phyloP scores from a whole-genome alignment of 2,329 filamentous ascomycete species.

The Ceratocystis destructans region DNA sequence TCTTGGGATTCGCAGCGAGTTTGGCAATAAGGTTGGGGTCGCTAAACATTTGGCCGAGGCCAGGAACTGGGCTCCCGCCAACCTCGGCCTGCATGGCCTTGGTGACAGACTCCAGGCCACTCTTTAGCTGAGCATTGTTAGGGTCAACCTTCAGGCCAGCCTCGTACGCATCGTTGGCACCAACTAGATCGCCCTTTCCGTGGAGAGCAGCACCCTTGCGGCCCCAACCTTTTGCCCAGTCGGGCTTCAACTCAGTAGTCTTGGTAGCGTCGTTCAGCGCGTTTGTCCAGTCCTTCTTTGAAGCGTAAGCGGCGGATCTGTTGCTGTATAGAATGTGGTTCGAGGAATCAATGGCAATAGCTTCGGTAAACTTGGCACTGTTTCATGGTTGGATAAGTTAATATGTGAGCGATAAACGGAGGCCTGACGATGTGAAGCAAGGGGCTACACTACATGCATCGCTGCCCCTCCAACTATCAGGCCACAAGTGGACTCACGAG shows the following conservation, averaged over 20 bases:
- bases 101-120: conserved; percentile 69
- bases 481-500: background rate
- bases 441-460: background rate
- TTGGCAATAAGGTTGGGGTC: conserved; percentile 85
- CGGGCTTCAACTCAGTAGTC: conserved; percentile 85
- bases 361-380: conserved; percentile 88
- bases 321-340: conserved; percentile 99
- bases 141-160: conserved; percentile 89
- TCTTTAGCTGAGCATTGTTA: conserved; percentile 83
- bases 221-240: conserved; percentile 95
- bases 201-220: conserved; percentile 86
- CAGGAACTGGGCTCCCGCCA: conserved; percentile 43
- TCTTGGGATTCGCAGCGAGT: conserved; percentile 90
- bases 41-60: conserved; percentile 84
- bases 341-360: conserved; percentile 70
- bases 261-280: conserved; percentile 85
- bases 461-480: too few relatives aligned
- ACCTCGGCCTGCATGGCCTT: conserved; percentile 61
- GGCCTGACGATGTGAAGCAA: background rate
- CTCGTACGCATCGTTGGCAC: conserved; percentile 79
- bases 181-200: conserved; percentile 71
- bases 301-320: conserved; percentile 75
- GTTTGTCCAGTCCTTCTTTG: conserved; percentile 73
- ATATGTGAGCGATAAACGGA: background rate
- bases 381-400: background rate